phyloP scores from a whole-genome alignment of 345 rosid genomes.

The Aquilaria yunnanensis region DNA sequence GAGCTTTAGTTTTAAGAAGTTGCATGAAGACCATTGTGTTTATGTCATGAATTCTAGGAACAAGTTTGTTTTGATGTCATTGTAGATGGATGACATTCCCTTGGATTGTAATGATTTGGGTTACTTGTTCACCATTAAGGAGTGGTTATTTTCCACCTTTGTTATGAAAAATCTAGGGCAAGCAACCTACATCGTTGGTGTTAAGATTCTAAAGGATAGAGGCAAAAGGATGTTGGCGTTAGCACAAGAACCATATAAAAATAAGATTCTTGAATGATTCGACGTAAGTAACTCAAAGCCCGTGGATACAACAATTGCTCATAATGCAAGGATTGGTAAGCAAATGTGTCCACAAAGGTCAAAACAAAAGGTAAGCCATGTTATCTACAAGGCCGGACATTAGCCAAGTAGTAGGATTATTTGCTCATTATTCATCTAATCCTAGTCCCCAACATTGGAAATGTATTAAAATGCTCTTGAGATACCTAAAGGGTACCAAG shows the following conservation, averaged over 20 bases:
- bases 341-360: not conserved
- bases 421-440: not conserved
- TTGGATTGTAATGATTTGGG: too few relatives aligned
- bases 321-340: too few relatives aligned
- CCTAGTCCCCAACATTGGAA: not conserved
- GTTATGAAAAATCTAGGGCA: too few relatives aligned
- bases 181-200: too few relatives aligned
- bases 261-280: not conserved
- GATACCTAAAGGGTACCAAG: not conserved
- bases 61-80: not conserved
- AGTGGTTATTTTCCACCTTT: too few relatives aligned
- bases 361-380: not conserved
- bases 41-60: not conserved
- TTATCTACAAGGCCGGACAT: not conserved
- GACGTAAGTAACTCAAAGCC: not conserved
- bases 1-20: too few relatives aligned
- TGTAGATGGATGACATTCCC: too few relatives aligned
- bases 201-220: not conserved
- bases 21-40: not conserved
- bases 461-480: not conserved
- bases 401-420: not conserved
- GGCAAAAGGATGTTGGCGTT: not conserved
- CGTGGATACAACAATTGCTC: not conserved
- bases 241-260: not conserved
- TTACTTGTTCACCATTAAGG: too few relatives aligned